phyloP scores from a whole-genome alignment of 345 rosid genomes.

The Heritiera littoralis region DNA sequence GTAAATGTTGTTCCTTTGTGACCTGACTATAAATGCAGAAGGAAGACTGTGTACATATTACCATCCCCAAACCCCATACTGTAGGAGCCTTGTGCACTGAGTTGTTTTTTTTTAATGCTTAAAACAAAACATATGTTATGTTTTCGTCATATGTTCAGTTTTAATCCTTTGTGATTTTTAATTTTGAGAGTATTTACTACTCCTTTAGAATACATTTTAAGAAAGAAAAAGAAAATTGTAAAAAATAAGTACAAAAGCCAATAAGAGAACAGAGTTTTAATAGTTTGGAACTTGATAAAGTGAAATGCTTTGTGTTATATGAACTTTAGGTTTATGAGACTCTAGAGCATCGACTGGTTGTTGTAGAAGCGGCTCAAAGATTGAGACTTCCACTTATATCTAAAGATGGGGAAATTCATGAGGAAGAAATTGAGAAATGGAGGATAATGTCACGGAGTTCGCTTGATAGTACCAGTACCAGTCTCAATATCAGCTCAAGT shows the following conservation, averaged over 20 bases:
- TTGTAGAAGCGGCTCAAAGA: conserved; percentile 95
- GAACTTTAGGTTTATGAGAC: conserved; percentile 73
- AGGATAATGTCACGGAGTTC: conserved; percentile 80
- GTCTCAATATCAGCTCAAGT: conserved; percentile 70
- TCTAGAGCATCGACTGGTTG: conserved; percentile 85
- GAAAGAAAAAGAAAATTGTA: too few relatives aligned
- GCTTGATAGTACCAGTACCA: conserved; percentile 78
- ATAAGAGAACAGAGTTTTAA: background rate
- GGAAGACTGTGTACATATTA: too few relatives aligned
- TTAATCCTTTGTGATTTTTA: background rate
- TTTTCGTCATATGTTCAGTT: background rate
- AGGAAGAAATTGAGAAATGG: conserved; percentile 94
- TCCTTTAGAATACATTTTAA: background rate
- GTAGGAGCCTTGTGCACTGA: too few relatives aligned
- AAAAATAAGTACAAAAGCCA: background rate
- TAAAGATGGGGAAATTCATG: conserved; percentile 85
- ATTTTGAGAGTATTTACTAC: background rate
- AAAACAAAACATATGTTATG: background rate
- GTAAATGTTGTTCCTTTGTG: too few relatives aligned
- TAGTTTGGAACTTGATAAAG: background rate
- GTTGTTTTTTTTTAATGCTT: too few relatives aligned
- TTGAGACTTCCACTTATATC: conserved; percentile 92
- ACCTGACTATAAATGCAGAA: too few relatives aligned
- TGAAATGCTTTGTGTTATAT: background rate
- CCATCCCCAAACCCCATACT: too few relatives aligned